phyloP scores from a whole-genome alignment of 768 basidiomycete species.

The Epithele typhae region DNA sequence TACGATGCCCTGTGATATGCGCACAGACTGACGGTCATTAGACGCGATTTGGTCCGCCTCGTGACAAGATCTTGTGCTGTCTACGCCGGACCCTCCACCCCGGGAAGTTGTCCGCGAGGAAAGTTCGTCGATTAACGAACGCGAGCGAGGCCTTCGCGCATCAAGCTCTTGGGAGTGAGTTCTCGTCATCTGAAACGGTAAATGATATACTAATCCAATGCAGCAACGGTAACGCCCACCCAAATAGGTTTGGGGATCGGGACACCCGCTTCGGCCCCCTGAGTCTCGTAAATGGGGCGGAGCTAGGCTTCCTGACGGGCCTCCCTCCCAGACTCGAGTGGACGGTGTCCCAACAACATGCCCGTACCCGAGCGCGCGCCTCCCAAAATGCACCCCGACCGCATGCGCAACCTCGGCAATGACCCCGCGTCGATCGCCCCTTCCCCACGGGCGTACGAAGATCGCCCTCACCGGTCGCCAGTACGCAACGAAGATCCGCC shows the following conservation, averaged over 20 bases:
- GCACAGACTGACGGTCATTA: not conserved
- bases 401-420: slow-evolving; percentile 8
- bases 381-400: slow-evolving; percentile 16
- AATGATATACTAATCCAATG: too few relatives aligned
- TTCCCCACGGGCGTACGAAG: not conserved
- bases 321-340: not conserved
- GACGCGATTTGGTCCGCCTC: slow-evolving; percentile 16
- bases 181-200: too few relatives aligned
- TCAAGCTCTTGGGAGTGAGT: too few relatives aligned
- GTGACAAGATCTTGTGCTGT: too few relatives aligned
- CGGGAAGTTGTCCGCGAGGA: too few relatives aligned
- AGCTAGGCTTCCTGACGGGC: not conserved
- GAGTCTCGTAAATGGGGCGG: not conserved
- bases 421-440: not conserved
- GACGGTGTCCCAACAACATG: not conserved
- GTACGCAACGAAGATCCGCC: not conserved
- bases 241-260: not conserved
- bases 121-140: too few relatives aligned
- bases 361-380: not conserved
- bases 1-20: too few relatives aligned
- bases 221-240: not conserved
- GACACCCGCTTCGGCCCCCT: not conserved
- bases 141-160: too few relatives aligned
- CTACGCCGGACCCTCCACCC: too few relatives aligned
- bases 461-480: slow-evolving; percentile 5